Evolutionary conservation across 805 yeast species (phyloP).

Genomic region (Metschnikowia rubicola): DNA sequence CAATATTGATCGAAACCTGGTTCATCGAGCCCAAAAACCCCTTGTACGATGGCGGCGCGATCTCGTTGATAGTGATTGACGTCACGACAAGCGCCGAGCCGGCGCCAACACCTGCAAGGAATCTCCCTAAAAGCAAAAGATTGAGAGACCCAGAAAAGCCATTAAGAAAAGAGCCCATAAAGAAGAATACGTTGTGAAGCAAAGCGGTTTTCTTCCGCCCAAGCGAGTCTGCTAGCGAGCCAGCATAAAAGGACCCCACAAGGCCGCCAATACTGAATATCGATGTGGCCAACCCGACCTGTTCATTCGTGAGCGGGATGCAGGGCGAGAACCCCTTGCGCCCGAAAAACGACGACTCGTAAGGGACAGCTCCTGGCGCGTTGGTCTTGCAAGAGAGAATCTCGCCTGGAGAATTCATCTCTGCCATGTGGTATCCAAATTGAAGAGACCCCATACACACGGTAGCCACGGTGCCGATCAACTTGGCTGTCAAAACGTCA

Average conservation of each 20-base stretch:
- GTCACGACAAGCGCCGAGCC: conserved; percentile 85
- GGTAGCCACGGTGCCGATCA: conserved; percentile 48
- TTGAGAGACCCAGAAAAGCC: conserved; percentile 44
- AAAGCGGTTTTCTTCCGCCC: conserved; percentile 62
- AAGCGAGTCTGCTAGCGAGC: conserved; percentile 55
- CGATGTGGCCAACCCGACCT: conserved; percentile 72
- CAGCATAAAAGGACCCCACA: conserved; percentile 67
- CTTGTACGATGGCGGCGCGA: conserved; percentile 62
- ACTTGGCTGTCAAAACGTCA: conserved; percentile 21
- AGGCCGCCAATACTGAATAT: conserved; percentile 84
- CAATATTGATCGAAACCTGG: conserved; percentile 81
- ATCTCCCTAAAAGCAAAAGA: conserved; percentile 60
- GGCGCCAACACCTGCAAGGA: conserved; percentile 79
- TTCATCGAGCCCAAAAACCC: conserved; percentile 88
- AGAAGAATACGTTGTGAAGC: conserved; percentile 48
- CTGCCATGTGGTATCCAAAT: conserved; percentile 94
- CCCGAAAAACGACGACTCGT: conserved; percentile 39
- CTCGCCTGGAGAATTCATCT: conserved; percentile 83
- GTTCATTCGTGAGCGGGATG: conserved; percentile 51
- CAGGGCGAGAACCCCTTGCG: conserved; percentile 45
- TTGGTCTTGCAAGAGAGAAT: conserved; percentile 54
- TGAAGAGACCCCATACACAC: conserved; percentile 79
- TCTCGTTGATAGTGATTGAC: conserved; percentile 77
- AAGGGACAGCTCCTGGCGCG: conserved; percentile 31
- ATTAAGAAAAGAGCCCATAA: conserved; percentile 62